Conservation (phyloP, 192 early-diverging fungal species). For the Dimargaris verticillata region DNA sequence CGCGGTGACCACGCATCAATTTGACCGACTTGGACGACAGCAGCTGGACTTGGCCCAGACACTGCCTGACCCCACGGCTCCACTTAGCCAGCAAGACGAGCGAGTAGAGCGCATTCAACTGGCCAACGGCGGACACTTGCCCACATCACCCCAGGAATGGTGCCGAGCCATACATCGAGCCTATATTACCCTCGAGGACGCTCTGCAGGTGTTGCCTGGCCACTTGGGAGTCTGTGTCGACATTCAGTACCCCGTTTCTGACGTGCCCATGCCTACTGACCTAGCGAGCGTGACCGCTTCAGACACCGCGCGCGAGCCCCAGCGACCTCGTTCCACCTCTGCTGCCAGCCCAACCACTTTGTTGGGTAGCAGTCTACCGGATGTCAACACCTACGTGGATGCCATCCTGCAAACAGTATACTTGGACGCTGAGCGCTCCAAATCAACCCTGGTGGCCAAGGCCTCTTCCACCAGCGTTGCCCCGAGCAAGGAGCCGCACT, state of each 20-base stretch:
- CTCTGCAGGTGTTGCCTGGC: conserved; percentile 33
- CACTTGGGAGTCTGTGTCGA: conserved; percentile 74
- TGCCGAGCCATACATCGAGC: conserved; percentile 18
- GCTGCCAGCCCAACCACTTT: too few relatives aligned
- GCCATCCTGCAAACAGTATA: conserved; percentile 75
- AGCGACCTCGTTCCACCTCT: too few relatives aligned
- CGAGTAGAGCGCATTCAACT: not conserved
- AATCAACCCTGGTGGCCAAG: conserved; percentile 14
- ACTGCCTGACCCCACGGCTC: too few relatives aligned
- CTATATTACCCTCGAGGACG: conserved; percentile 24
- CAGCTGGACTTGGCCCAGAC: not conserved
- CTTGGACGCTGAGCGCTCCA: conserved; percentile 35
- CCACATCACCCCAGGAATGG: conserved; percentile 14
- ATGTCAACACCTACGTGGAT: conserved; percentile 79
- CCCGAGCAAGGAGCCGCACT: conserved; percentile 7
- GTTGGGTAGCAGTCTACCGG: conserved; percentile 34
- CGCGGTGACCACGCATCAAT: not conserved
- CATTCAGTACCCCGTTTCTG: conserved; percentile 69
- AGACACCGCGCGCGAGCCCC: too few relatives aligned
- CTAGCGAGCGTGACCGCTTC: too few relatives aligned
- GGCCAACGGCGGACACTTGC: not conserved
- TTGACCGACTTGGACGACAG: not conserved
- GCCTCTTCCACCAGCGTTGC: conserved; percentile 17
- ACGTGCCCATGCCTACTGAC: conserved; percentile 18
- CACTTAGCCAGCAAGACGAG: too few relatives aligned